These are phyloP conservation scores for Globisporangium iwayamae DNA, from an alignment of 352 stramenopile genomes.

Conservation along the genomic window DNA sequence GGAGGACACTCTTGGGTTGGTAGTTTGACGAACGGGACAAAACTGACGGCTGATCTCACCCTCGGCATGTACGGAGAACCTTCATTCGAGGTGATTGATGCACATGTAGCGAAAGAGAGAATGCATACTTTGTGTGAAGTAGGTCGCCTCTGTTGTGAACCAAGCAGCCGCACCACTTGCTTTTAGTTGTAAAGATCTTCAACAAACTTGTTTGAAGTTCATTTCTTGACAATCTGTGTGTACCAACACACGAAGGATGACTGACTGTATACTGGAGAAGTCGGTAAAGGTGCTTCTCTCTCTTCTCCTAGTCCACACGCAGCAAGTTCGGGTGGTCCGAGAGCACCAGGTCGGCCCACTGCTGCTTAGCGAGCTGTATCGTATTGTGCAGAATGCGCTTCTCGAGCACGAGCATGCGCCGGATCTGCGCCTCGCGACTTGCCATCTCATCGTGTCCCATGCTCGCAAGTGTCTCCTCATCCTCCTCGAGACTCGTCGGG, in stretches of 20 bases:
- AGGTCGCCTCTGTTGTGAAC: neutral
- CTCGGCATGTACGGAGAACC: too few relatives aligned
- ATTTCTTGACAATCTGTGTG: too few relatives aligned
- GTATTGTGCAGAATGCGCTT: conserved; percentile 59
- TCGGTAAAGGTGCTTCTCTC: neutral
- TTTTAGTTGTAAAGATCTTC: too few relatives aligned
- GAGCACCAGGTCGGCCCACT: conserved; percentile 47
- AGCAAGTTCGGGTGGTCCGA: conserved; percentile 44
- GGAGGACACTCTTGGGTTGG: too few relatives aligned
- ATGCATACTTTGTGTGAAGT: neutral
- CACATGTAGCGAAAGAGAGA: neutral
- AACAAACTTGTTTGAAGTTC: too few relatives aligned
- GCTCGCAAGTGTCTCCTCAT: conserved; percentile 16
- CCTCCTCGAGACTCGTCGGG: conserved; percentile 31
- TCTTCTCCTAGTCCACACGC: conserved; percentile 11
- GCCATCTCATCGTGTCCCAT: conserved; percentile 10
- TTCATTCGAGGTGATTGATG: too few relatives aligned
- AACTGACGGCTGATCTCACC: too few relatives aligned
- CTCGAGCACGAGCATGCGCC: conserved; percentile 48
- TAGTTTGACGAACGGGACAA: too few relatives aligned
- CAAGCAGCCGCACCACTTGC: neutral
- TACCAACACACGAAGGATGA: too few relatives aligned
- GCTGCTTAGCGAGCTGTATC: conserved; percentile 34
- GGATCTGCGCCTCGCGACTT: conserved; percentile 29
- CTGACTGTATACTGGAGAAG: too few relatives aligned